A percentile compares a stretch with the other conserved stretches of the same genome.
phyloP scores from a whole-genome alignment of 2,329 filamentous ascomycete genomes.

The Alternaria sp. region DNA sequence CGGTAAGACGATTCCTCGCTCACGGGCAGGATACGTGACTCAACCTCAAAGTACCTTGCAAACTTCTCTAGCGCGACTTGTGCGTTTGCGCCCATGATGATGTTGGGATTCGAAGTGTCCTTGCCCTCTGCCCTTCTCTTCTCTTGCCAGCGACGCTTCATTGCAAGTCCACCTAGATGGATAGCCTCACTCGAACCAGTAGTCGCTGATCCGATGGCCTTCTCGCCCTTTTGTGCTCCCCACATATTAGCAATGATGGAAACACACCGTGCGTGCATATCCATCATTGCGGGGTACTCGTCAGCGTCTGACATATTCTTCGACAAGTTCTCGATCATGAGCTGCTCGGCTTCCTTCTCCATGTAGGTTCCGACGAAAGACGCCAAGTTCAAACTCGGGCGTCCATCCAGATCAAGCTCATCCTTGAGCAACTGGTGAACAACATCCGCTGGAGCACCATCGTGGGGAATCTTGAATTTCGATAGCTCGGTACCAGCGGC shows the following conservation, averaged over 20 bases:
- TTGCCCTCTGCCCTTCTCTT: conserved; percentile 66
- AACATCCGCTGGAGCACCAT: conserved; percentile 66
- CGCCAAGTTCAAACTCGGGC: conserved; percentile 72
- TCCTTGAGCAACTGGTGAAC: conserved; percentile 67
- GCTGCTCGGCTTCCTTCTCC: conserved; percentile 68
- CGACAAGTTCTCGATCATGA: conserved; percentile 71
- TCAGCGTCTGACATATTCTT: conserved; percentile 77
- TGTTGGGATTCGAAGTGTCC: conserved; percentile 70
- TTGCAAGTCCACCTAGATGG: conserved; percentile 72
- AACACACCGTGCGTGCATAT: conserved; percentile 71
- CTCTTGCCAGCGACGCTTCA: conserved; percentile 73
- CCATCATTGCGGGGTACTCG: conserved; percentile 52
- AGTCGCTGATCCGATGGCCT: conserved; percentile 71
- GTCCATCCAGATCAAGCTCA: conserved; percentile 50
- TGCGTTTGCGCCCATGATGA: conserved; percentile 76
- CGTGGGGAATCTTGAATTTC: conserved; percentile 64
- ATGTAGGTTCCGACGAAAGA: conserved; percentile 75
- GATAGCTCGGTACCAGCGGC: conserved; percentile 62
- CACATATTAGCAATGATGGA: conserved; percentile 72
- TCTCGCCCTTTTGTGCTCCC: conserved; percentile 67
- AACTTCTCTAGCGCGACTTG: conserved; percentile 78
- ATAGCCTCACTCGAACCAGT: conserved; percentile 76
- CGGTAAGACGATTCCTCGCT: conserved; percentile 66
- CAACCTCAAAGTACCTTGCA: conserved; percentile 75
- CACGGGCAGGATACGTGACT: conserved; percentile 69